Evolutionary conservation across 2,329 filamentous ascomycete species (phyloP), one percentile per base, ranked within the genome.

Genomic region (Bretziella fagacearum): DNA sequence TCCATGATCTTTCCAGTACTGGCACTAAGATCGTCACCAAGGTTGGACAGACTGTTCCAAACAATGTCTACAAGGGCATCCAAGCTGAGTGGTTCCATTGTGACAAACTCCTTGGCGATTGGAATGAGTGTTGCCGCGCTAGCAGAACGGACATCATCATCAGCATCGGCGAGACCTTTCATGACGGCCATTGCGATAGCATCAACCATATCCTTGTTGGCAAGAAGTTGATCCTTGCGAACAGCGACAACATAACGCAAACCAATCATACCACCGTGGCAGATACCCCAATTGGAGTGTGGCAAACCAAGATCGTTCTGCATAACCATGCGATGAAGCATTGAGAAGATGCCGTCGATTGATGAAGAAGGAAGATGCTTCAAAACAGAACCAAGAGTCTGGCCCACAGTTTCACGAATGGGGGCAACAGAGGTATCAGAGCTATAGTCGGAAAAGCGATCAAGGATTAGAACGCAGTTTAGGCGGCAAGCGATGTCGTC

Each of bases 1-100:
- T 98, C 93, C 93, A 98, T 98, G 47, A 98, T 93, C 48, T 86
- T 93, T 41, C 91, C 91, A 7, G 93, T 98, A 60, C 91, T 96
- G 3, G 91, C 91, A 60, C 87, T 96, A 15, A 98, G 70, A 58
- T 98, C 91, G 59, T 98, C 91, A 53, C 89, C 87, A n/a, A 98
- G 69, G 59, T 93, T 93, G 3, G 89, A 93, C 20, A 98, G 69
- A 65, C 91, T 96, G 57, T 93, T 84, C 91, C 91, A 98, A 23
- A 98, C 87, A 50, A 96, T 93, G 58, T 83, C 81, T 61, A 95
- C 93, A 32, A 98, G 74, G 25, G 74, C 71, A 52, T 87, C 79
- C 26, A 98, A 70, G 36, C 84, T 79, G 27, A 70, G 70, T 13
- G 85, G 81, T 13, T 89, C 81, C 60, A 93, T 75, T 30, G 77